These are phyloP conservation scores for Trypanosoma melophagium DNA, from an alignment of 208 protist genomes.

Conservation along the genomic window DNA sequence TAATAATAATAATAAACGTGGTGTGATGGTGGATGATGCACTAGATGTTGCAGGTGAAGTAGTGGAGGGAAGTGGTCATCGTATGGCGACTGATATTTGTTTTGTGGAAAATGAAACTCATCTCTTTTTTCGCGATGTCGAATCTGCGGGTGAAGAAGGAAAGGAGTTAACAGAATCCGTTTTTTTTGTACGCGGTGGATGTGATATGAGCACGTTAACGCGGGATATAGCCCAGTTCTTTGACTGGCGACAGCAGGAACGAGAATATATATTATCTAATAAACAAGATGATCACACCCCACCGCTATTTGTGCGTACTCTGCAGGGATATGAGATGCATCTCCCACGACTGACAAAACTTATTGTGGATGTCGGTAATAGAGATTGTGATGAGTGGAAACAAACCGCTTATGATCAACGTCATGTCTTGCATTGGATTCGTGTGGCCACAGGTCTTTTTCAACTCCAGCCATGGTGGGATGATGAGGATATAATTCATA, in stretches of 20 bases:
- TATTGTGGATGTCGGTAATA: constrained; percentile 1
- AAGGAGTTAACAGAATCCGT: not conserved
- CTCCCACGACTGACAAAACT: not conserved
- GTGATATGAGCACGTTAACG: not conserved
- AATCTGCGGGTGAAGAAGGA: not conserved
- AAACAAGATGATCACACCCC: too few species aligned
- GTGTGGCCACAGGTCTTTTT: constrained; percentile 17
- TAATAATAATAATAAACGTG: not conserved
- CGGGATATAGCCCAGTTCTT: constrained; percentile 6
- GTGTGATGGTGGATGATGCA: not conserved
- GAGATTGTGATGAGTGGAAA: not conserved
- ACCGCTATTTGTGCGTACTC: not conserved
- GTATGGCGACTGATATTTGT: not conserved
- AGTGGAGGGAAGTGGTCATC: not conserved
- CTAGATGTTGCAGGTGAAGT: not conserved
- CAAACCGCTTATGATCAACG: not conserved
- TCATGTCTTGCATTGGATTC: constrained; percentile 17
- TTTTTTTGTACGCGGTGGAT: constrained; percentile 7
- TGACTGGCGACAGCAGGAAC: constrained; percentile 7
- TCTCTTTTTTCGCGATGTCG: not conserved
- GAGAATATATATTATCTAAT: not conserved
- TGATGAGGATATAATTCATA: not conserved
- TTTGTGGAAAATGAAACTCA: not conserved
- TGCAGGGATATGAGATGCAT: not conserved
- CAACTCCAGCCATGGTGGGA: constrained; percentile 5